Conservation (phyloP, 495 filamentous ascomycete species). For the Lasiosphaeria hispida region DNA sequence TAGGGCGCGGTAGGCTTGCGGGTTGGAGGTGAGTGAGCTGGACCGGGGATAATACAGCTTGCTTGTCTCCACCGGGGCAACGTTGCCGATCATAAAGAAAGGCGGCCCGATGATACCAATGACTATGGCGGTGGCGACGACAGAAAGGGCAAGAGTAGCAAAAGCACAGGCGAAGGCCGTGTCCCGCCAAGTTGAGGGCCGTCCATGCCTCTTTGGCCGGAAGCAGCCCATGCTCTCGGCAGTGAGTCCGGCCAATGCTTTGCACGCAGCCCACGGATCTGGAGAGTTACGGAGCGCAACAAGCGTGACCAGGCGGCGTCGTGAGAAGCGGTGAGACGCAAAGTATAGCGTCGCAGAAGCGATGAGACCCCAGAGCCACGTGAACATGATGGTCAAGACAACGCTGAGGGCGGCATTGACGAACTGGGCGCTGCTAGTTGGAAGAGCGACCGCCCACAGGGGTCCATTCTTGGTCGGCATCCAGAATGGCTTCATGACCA, state of each 20-base stretch:
- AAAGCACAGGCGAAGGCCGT: neutral
- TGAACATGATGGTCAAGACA: conserved; percentile 11
- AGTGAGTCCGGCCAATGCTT: conserved; percentile 6
- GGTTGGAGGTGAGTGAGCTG: too few relatives aligned
- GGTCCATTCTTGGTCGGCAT: conserved; percentile 1
- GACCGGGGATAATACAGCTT: neutral
- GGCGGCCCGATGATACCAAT: conserved; percentile 8
- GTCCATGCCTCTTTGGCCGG: neutral
- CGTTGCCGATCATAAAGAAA: conserved; percentile 6
- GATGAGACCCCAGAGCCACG: conserved; percentile 13
- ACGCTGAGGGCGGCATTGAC: conserved; percentile 10
- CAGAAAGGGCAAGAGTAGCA: neutral
- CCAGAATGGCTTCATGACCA: neutral
- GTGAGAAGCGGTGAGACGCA: conserved; percentile 9
- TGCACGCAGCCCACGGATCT: conserved; percentile 1
- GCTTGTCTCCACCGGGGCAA: neutral
- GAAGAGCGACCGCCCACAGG: conserved; percentile 8
- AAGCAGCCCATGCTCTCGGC: conserved; percentile 12
- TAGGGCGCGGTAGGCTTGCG: neutral
- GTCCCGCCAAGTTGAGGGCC: conserved; percentile 9
- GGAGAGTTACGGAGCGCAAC: conserved; percentile 6
- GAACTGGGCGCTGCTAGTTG: neutral
- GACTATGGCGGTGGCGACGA: neutral
- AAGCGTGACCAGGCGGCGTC: conserved; percentile 12
- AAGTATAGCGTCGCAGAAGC: conserved; percentile 10